These are phyloP conservation scores for Ogataea thermomethanolica DNA, from an alignment of 805 yeast genomes.

Conservation along the genomic window DNA sequence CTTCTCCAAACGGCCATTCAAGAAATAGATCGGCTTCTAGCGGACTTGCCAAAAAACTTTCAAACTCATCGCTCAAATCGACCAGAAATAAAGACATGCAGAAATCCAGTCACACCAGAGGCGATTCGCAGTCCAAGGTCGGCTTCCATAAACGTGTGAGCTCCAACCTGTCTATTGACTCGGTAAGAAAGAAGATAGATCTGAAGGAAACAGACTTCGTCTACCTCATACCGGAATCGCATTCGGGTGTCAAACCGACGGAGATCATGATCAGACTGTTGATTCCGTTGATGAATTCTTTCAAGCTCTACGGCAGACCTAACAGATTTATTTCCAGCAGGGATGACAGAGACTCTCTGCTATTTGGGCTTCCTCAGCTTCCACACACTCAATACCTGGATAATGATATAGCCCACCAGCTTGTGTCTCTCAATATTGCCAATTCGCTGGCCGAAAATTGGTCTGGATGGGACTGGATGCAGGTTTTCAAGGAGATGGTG, in stretches of 20 bases:
- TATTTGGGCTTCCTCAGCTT: conserved; percentile 71
- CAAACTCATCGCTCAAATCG: conserved; percentile 28
- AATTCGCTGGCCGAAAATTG: conserved; percentile 34
- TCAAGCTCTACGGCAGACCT: conserved; percentile 74
- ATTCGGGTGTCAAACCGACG: conserved; percentile 66
- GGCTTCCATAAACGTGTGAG: conserved; percentile 21
- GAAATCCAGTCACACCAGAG: conserved; percentile 20
- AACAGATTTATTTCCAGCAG: conserved; percentile 56
- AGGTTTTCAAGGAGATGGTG: conserved; percentile 37
- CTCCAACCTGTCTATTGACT: conserved; percentile 26
- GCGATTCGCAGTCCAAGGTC: conserved; percentile 10
- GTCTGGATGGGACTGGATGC: conserved; percentile 34
- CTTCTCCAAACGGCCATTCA: conserved; percentile 11
- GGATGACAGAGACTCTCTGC: conserved; percentile 48
- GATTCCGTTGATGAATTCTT: conserved; percentile 67
- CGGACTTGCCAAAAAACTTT: conserved; percentile 26
- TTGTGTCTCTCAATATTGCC: conserved; percentile 30
- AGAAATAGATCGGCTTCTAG: conserved; percentile 29
- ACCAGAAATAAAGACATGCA: conserved; percentile 8
- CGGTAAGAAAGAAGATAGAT: conserved; percentile 25
- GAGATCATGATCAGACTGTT: conserved; percentile 72
- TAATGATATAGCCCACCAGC: conserved; percentile 28
- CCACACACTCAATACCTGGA: conserved; percentile 63
- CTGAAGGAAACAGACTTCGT: conserved; percentile 28
- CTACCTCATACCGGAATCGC: conserved; percentile 58